Conservation (phyloP, 208 protist genomes). For the Vickermania ingenoplastis region DNA sequence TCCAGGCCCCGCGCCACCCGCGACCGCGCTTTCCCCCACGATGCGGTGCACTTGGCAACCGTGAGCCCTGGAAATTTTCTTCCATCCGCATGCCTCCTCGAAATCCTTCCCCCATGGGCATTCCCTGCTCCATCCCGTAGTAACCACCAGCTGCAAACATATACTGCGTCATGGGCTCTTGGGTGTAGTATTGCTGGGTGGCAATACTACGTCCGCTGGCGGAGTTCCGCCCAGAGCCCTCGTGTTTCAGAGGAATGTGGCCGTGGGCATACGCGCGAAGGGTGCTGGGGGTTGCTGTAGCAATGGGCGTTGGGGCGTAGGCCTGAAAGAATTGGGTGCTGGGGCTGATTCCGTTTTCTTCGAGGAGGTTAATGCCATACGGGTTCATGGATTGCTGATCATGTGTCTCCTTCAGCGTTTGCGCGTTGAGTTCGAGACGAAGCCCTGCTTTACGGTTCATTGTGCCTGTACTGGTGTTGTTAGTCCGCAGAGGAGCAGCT, state of each 20-base stretch:
- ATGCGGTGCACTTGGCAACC: slow-evolving; percentile 4
- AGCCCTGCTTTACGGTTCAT: slow-evolving; percentile 13
- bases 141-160: slow-evolving; percentile 18
- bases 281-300: slow-evolving; percentile 64
- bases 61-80: slow-evolving; percentile 9
- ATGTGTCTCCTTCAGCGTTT: slow-evolving; percentile 62
- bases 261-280: slow-evolving; percentile 68
- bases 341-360: slow-evolving; percentile 61
- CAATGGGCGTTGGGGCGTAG: slow-evolving; percentile 72
- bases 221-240: slow-evolving; percentile 6
- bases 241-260: slow-evolving; percentile 29
- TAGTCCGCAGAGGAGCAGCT: not conserved
- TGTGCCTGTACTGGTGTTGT: slow-evolving; percentile 1
- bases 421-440: slow-evolving; percentile 54
- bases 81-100: slow-evolving; percentile 5
- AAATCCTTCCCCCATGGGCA: not conserved
- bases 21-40: slow-evolving; percentile 10
- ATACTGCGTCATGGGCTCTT: slow-evolving; percentile 71
- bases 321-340: slow-evolving; percentile 83
- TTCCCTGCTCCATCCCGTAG: slow-evolving; percentile 16
- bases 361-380: slow-evolving; percentile 46
- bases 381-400: slow-evolving; percentile 67
- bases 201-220: slow-evolving; percentile 26
- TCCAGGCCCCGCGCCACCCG: slow-evolving; percentile 18
- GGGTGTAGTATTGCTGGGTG: slow-evolving; percentile 82